Evolutionary conservation across 2,329 filamentous ascomycete genomes (phyloP), one percentile per base, ranked within the genome.

Genomic region (Colletotrichum falcatum): DNA sequence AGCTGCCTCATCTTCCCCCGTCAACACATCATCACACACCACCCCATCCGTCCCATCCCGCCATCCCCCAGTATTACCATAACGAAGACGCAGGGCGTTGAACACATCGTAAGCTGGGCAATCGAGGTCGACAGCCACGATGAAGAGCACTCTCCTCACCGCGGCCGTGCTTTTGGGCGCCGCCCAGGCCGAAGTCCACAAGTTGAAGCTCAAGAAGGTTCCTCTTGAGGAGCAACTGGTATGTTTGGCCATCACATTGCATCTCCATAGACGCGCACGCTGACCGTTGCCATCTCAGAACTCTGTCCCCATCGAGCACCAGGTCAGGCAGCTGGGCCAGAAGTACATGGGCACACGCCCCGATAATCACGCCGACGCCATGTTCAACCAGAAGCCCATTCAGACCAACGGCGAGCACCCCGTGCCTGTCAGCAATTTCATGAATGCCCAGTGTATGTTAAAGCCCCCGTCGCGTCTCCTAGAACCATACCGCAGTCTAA

Each of bases 191-290:
- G 94, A 91, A 78, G 88, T 97, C 75, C 94, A 98, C 90, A 97
- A 94, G 88, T 92, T 98, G 89, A 96, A 97, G 89, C 91, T 99
- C 79, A 93, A 98, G 89, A 99, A 99, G 92, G 86, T 98, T 73
- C 92, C 96, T 75, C 87, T 99, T 70, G 89, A 91, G 60, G 94
- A 98, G 82, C 96, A 98, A 86, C 89, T 99, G 79, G 95, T 97
- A 86, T 80, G 92, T 87, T 56, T 33, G 8, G 11, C 26, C 61
- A 49, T 54, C 53, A 4, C 23, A 28, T 20, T 16, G 16, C 33
- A 61, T 65, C 30, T 30, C 46, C 16, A 48, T 63, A 60, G 46
- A 44, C 16, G 9, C 26, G 28, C 37, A 54, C 62, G 49, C 71
- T 76, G 66, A 77, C 68, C 56, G 49, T 59, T 26, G 53, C 26